Base-by-base conservation (phyloP, 2,329 filamentous ascomycete species). In the Neofusicoccum ribis region DNA sequence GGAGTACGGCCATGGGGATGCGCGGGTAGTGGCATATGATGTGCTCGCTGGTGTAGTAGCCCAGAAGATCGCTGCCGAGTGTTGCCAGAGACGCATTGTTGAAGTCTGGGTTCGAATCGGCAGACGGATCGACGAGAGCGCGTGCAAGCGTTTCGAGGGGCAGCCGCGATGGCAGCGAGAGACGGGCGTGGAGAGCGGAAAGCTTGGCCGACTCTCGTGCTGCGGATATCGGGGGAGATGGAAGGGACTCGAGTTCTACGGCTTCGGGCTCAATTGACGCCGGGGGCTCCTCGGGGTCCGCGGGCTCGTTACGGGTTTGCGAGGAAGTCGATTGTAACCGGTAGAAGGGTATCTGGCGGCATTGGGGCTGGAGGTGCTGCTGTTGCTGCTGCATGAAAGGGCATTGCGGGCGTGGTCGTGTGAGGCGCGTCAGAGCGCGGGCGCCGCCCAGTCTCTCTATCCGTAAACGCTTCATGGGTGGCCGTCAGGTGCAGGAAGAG, bases 11-110 rank as follows among this genome's bases (percentile, higher is more conserved):
- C 85, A 95, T 91, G 63, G 95, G 95, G 63, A 99, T 85, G 58
- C 95, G 92, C 14, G 95, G 95, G 79, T 93, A 98, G 73, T 89
- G 91, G 82, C 90, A 92, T 70, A 97, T 82, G 69, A 99, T 86
- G 80, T 90, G 89, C 84, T 99, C 95, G 73, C 91, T 87, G 67
- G 91, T 90, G 78, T 97, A 93, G 82, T 95, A 96, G 77, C 90
- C 89, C 71, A 98, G 86, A 70, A 99, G 85, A 70, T 93, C 89
- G 72, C 88, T 85, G 68, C 95, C 95, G 31, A 98, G 84, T 69
- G 90, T 88, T 62, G 92, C 87, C 65, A 99, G 86, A 69, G 91
- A 89, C 71, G 86, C 83, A 79, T 99, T 99, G 84, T 98, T 99
- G 84, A 95, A 96, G 71, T 85, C 85, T 58, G 88, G 82, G 77